Percentiles rank a stretch among this genome's conserved stretches.
These are phyloP conservation scores for Fusarium nisikadoi DNA, from an alignment of 2,329 filamentous ascomycete species.

Conservation along the genomic window DNA sequence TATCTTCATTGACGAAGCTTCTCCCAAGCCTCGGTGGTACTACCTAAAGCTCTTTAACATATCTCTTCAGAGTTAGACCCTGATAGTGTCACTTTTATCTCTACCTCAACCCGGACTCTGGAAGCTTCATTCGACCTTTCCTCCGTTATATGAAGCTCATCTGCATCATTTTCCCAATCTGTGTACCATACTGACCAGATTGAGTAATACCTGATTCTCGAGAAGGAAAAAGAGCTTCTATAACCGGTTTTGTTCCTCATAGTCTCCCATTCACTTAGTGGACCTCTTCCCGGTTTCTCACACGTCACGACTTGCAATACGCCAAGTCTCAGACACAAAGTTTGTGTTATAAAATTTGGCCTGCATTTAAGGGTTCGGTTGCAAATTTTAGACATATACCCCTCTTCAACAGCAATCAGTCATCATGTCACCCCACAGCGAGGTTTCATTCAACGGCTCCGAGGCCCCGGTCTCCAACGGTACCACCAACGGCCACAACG, in stretches of 20 bases:
- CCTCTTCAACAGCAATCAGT: constrained; percentile 13
- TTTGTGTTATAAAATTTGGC: constrained; percentile 8
- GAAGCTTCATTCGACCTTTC: constrained; percentile 4
- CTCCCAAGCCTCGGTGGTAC: constrained; percentile 9
- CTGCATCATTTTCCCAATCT: background rate
- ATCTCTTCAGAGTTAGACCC: constrained; percentile 1
- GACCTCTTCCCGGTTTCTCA: background rate
- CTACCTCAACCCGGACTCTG: background rate
- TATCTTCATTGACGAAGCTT: constrained; percentile 31
- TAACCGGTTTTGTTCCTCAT: constrained; percentile 24
- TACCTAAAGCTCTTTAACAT: constrained; percentile 9
- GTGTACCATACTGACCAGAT: constrained; percentile 22
- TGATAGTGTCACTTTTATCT: constrained; percentile 12
- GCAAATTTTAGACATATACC: constrained; percentile 14
- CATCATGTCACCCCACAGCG: constrained; percentile 52
- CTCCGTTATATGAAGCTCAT: constrained; percentile 4
- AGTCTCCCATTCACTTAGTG: constrained; percentile 16
- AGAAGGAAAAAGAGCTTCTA: constrained; percentile 24
- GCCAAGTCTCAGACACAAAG: constrained; percentile 11
- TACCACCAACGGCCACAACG: constrained; percentile 24
- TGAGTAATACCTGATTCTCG: constrained; percentile 7
- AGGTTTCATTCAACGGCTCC: constrained; percentile 45
- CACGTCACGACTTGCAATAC: constrained; percentile 20
- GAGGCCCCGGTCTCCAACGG: constrained; percentile 38
- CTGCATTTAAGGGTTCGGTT: background rate